These are phyloP conservation scores for Epicoccum sorghinum DNA, from an alignment of 2,329 filamentous ascomycete species.

Conservation along the genomic window DNA sequence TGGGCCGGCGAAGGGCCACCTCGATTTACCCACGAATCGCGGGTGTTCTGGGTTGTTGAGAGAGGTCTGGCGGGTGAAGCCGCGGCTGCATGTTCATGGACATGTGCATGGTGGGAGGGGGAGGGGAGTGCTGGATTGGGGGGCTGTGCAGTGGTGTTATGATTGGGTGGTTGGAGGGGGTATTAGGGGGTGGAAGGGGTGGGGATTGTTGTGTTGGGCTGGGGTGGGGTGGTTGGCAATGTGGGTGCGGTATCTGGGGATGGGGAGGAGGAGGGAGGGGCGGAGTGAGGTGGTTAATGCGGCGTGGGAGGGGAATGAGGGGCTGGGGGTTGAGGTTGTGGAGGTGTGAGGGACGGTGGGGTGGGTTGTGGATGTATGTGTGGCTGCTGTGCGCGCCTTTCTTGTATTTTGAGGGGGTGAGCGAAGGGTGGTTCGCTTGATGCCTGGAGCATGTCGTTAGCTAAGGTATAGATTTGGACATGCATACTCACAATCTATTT, in stretches of 20 bases:
- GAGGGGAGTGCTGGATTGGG: background rate
- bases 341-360: background rate
- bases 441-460: too few species aligned
- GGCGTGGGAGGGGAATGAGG: background rate
- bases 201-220: background rate
- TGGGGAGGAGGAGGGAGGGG: background rate
- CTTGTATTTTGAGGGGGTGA: too few species aligned
- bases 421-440: too few species aligned
- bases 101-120: background rate
- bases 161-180: background rate
- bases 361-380: too few species aligned
- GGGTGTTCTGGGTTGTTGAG: background rate
- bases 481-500: too few species aligned
- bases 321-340: background rate
- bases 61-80: background rate
- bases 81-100: background rate
- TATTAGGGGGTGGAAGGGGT: background rate
- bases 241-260: background rate
- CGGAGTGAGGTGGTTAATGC: background rate
- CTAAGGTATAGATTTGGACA: too few species aligned
- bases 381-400: too few species aligned
- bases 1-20: background rate
- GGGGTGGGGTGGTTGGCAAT: background rate
- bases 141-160: background rate
- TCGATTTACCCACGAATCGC: background rate